Evolutionary conservation across 331 rosid species (phyloP).

Genomic region (Malus hybrid): DNA sequence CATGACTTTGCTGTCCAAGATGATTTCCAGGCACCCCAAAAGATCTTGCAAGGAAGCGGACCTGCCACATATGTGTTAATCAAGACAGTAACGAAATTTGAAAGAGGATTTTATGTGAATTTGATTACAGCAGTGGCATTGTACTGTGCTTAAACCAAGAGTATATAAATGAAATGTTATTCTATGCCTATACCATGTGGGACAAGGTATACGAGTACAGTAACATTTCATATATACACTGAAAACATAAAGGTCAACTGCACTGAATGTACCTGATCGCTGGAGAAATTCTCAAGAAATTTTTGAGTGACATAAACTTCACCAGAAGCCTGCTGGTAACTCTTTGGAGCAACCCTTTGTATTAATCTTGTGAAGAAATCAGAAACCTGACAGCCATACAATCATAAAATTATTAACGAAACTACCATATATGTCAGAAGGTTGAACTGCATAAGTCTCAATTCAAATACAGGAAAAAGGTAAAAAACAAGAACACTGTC

Average conservation of each 20-base stretch:
- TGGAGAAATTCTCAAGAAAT: slow-evolving; percentile 80
- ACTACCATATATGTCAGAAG: background rate
- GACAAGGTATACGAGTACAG: background rate
- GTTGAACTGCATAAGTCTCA: background rate
- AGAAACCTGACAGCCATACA: slow-evolving; percentile 50
- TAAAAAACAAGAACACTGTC: background rate
- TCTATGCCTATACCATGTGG: background rate
- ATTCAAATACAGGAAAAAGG: background rate
- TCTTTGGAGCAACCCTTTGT: slow-evolving; percentile 95
- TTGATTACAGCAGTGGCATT: background rate
- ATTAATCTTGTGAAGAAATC: slow-evolving; percentile 89
- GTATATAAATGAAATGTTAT: background rate
- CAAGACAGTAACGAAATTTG: background rate
- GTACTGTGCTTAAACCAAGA: background rate
- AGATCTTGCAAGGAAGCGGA: slow-evolving; percentile 92
- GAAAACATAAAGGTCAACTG: background rate
- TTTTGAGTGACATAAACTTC: slow-evolving; percentile 88
- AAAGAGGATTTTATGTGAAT: background rate
- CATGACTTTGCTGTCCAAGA: slow-evolving; percentile 94
- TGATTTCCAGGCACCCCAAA: slow-evolving; percentile 91
- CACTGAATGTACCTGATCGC: slow-evolving; percentile 70
- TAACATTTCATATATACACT: background rate
- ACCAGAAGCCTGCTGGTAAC: slow-evolving; percentile 81
- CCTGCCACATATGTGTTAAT: slow-evolving; percentile 32
- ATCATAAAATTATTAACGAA: background rate